A percentile compares a stretch with the other conserved stretches of the same genome.
Conservation (phyloP, 1,284 basidiomycete species). For the Heterobasidion occidentale region DNA sequence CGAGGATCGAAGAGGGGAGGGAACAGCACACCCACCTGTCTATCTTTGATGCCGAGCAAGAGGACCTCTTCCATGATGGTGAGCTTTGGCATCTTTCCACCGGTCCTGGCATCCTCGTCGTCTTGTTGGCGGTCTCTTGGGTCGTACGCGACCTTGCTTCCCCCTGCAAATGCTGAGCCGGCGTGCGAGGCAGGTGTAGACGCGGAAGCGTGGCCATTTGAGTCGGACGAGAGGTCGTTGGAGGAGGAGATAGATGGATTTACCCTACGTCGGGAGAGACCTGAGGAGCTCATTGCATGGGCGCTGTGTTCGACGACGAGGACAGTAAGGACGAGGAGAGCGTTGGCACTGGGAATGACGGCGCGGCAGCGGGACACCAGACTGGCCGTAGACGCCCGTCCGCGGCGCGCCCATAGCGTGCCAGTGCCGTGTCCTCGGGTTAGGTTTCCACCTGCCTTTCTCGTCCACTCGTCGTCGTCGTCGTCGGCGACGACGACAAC, state of each 20-base stretch:
- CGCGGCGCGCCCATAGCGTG: no score
- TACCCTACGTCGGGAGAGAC: constrained; percentile 42
- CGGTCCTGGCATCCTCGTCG: constrained; percentile 58
- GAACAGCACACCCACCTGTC: constrained; percentile 50
- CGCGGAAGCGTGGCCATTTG: constrained; percentile 13
- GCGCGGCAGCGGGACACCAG: no score
- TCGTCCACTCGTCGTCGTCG: no score
- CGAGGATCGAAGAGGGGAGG: background rate
- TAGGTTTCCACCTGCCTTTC: no score
- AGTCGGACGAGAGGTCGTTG: constrained; percentile 25
- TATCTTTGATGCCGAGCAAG: constrained; percentile 86
- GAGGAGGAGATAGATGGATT: constrained; percentile 22
- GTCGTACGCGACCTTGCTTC: constrained; percentile 88
- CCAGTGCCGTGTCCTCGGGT: no score
- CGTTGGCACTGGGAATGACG: background rate
- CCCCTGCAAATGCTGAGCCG: constrained; percentile 76
- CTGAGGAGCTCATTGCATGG: constrained; percentile 14
- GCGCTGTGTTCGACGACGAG: background rate
- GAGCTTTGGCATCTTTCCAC: constrained; percentile 75
- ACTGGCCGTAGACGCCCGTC: no score
- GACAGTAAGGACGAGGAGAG: background rate
- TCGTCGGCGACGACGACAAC: no score
- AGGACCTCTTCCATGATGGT: constrained; percentile 98
- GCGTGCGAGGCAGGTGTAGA: constrained; percentile 33
- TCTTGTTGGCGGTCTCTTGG: constrained; percentile 83